Percentiles rank a stretch among this genome's conserved stretches.
phyloP scores from a whole-genome alignment of 148 eudicot genomes.

The Camellia lanceoleosa region DNA sequence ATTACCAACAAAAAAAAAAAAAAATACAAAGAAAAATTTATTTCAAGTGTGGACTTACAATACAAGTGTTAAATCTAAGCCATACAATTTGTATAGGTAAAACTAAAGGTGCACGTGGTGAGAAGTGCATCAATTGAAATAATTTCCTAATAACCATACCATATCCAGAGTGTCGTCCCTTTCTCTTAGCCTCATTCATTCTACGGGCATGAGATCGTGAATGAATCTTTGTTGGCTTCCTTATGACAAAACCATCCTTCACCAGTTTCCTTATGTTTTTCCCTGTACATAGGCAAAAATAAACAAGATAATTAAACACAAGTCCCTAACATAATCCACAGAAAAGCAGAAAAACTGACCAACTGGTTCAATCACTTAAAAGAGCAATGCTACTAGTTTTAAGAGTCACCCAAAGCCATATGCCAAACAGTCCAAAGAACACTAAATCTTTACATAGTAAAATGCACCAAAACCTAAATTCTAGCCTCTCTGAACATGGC shows the following conservation, averaged over 20 bases:
- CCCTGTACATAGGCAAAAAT: conserved; percentile 27
- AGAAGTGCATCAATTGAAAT: background rate
- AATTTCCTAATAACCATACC: conserved; percentile 28
- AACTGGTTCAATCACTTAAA: no score
- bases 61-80: no score
- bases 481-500: background rate
- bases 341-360: background rate
- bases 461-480: background rate
- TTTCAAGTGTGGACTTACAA: no score
- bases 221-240: conserved; percentile 56
- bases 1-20: no score
- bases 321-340: background rate
- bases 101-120: no score
- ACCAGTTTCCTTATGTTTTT: conserved; percentile 57
- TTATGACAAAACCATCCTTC: conserved; percentile 61
- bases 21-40: no score
- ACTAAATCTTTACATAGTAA: background rate
- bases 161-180: conserved; percentile 66
- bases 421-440: background rate
- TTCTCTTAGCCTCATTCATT: conserved; percentile 58
- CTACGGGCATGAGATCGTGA: conserved; percentile 57
- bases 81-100: no score
- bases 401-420: background rate
- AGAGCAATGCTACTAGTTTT: background rate
- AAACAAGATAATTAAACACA: background rate